phyloP scores from a whole-genome alignment of 495 filamentous ascomycete genomes.

The Melanomma pulvis-pyrius region DNA sequence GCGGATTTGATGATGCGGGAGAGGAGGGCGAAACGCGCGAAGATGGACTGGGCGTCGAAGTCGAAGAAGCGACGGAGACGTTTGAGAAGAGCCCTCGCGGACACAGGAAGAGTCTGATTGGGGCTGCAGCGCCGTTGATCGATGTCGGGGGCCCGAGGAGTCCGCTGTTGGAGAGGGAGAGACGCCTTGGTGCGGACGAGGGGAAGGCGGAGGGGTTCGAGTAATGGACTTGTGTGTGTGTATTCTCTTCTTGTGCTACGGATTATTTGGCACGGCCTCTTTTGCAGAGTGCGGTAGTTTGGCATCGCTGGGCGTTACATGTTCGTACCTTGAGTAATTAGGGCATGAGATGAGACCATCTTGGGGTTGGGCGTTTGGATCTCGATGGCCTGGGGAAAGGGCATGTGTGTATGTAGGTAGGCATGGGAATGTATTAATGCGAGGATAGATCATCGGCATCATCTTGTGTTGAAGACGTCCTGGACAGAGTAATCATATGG shows the following conservation, averaged over 20 bases:
- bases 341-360: not conserved
- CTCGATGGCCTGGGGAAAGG: too few relatives aligned
- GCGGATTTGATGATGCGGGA: slow-evolving; percentile 13
- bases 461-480: too few relatives aligned
- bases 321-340: not conserved
- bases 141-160: slow-evolving; percentile 32
- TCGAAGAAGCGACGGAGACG: slow-evolving; percentile 38
- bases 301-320: not conserved
- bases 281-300: not conserved
- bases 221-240: not conserved
- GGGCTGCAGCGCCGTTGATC: slow-evolving; percentile 29
- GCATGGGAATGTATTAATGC: not conserved
- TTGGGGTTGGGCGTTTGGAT: not conserved
- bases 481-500: too few relatives aligned
- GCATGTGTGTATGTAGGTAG: too few relatives aligned
- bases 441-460: not conserved
- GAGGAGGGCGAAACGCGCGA: slow-evolving; percentile 33
- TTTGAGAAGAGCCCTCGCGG: slow-evolving; percentile 27
- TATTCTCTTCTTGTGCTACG: not conserved
- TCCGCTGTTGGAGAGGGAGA: slow-evolving; percentile 18
- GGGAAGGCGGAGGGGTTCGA: not conserved
- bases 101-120: slow-evolving; percentile 44
- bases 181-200: too few relatives aligned
- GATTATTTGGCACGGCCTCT: not conserved
- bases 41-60: slow-evolving; percentile 26